Percentiles rank a stretch among this genome's conserved stretches.
phyloP scores from a whole-genome alignment of 805 yeast species.

The Pichia manshurica region DNA sequence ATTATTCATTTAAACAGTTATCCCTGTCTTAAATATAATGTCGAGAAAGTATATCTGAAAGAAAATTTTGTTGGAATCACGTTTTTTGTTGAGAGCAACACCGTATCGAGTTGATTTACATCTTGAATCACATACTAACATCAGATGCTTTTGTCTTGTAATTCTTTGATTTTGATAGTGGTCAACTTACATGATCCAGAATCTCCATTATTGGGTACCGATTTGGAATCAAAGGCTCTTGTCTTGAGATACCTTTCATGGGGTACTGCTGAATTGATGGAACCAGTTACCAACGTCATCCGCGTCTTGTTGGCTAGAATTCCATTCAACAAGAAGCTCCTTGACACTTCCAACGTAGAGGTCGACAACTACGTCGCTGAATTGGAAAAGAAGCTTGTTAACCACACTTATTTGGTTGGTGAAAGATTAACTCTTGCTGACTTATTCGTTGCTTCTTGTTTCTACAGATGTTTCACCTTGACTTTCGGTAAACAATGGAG shows the following conservation, averaged over 20 bases:
- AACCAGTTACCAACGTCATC: conserved; percentile 44
- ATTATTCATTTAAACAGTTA: conserved; percentile 56
- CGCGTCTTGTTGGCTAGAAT: conserved; percentile 54
- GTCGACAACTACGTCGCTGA: conserved; percentile 36
- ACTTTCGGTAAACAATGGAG: conserved; percentile 48
- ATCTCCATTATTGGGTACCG: conserved; percentile 53
- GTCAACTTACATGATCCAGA: conserved; percentile 39
- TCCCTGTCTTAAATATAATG: conserved; percentile 81
- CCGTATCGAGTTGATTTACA: too few species aligned
- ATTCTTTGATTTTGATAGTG: conserved; percentile 32
- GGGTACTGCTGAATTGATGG: conserved; percentile 61
- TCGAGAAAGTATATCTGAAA: conserved; percentile 60
- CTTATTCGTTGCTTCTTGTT: conserved; percentile 37
- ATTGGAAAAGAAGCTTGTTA: conserved; percentile 50
- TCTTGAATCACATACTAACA: conserved; percentile 18
- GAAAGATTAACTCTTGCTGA: conserved; percentile 44
- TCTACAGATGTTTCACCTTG: conserved; percentile 42
- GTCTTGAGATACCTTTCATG: conserved; percentile 76
- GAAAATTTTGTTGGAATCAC: conserved; percentile 9
- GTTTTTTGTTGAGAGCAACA: too few species aligned
- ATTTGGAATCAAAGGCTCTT: conserved; percentile 54
- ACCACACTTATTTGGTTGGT: conserved; percentile 43
- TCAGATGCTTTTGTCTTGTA: neutral
- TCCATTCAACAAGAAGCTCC: conserved; percentile 73
- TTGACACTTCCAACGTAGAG: conserved; percentile 29